Base-by-base conservation (phyloP, 192 early-diverging fungal genomes). In the Dissophora ornata region DNA sequence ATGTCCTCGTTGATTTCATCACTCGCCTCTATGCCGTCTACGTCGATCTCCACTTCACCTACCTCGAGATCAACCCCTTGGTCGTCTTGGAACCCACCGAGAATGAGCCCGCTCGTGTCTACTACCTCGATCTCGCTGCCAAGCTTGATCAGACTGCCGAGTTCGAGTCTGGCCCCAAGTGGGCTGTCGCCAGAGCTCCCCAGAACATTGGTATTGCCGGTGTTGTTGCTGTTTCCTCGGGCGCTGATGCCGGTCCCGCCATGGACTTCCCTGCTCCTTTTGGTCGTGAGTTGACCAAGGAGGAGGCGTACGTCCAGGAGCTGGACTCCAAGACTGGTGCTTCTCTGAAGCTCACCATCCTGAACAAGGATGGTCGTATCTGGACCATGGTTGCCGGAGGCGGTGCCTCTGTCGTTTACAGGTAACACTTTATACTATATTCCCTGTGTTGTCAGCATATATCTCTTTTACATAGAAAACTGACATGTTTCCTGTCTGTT, bases 381-480 rank as follows among this genome's bases (percentile, higher is more conserved):
- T 99, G 97, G 97, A 98, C 97, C 61, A 99, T 99, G 97, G 96
- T 99, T 58, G 97, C 97, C 48, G 97, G 97, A 82, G 97, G 97
- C 56, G 97, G 97, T 82, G 97, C 97, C 56, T 96, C 94, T 28
- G 97, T 99, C 33, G 96, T 97, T 24, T 99, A 97, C 83, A 82
- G 81, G 81, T 80, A 79, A 46, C 28, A 9, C 7, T 38, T 38
- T 13, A 13, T 13, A n/a, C n/a, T n/a, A 38, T 6, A 38, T 38
- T 38, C 36, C 36, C 6, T 38, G 6, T 38, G 36, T 38, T 38
- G 7, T 6, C 36, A 38, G 36, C 36, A 38, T 13, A 13, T 9
- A 13, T 38, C 7, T 38, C 7, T 13, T 38, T 38, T 38, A 9
- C 36, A 13, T 6, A 6, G 13, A 38, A 13, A 13, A 38, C 13